Percentiles rank a stretch among this genome's conserved stretches.
Evolutionary conservation across 2,329 filamentous ascomycete genomes (phyloP).

Genomic region (Hortaea sp.): DNA sequence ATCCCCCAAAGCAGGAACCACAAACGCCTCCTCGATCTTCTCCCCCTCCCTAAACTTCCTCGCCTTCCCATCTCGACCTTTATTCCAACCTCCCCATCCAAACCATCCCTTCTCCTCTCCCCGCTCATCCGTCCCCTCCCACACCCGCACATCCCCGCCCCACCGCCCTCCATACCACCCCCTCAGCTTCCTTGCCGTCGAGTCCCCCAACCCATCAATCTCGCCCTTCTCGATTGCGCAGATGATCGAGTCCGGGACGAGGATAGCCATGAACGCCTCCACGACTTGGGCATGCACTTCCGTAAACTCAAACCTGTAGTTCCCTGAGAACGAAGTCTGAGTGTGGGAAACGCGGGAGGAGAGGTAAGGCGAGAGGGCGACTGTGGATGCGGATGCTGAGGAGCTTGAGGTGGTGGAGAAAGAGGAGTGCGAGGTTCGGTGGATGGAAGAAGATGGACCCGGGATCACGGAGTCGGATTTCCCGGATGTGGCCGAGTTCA

Average conservation of each 20-base stretch:
- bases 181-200: constrained; percentile 11
- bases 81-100: neutral
- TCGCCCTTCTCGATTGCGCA: constrained; percentile 19
- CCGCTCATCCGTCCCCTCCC: neutral
- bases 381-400: neutral
- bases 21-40: constrained; percentile 9
- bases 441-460: neutral
- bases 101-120: neutral
- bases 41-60: constrained; percentile 1
- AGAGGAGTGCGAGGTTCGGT: neutral
- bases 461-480: constrained; percentile 22
- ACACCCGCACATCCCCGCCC: neutral
- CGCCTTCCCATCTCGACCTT: neutral
- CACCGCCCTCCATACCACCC: constrained; percentile 8
- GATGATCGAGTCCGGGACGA: constrained; percentile 13
- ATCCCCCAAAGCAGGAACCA: constrained; percentile 14
- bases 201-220: constrained; percentile 21
- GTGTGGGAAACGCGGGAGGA: neutral
- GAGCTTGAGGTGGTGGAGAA: no score
- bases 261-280: constrained; percentile 20
- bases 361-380: neutral
- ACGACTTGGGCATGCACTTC: constrained; percentile 20
- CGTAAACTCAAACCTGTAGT: constrained; percentile 13
- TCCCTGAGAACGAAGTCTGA: constrained; percentile 2
- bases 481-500: constrained; percentile 20